Percentiles rank a stretch among this genome's conserved stretches.
Evolutionary conservation across 2,329 filamentous ascomycete genomes (phyloP).

Genomic region (Ascochyta viciae-villosae): DNA sequence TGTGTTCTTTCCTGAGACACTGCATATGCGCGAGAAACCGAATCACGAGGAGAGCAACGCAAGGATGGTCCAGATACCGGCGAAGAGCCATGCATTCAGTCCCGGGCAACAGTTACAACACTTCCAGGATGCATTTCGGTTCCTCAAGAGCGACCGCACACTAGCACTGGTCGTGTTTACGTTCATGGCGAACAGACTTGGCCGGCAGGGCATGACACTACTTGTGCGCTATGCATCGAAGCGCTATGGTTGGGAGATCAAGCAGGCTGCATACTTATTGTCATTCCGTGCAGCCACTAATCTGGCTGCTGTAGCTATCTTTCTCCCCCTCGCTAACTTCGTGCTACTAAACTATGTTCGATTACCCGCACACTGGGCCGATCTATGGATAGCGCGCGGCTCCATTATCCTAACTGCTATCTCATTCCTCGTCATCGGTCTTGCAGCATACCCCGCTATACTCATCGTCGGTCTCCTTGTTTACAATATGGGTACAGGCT

Average conservation of each 20-base stretch:
- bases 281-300: slow-evolving; percentile 58
- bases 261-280: slow-evolving; percentile 50
- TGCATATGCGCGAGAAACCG: slow-evolving; percentile 44
- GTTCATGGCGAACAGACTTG: slow-evolving; percentile 58
- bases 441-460: slow-evolving; percentile 52
- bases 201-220: slow-evolving; percentile 56
- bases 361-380: slow-evolving; percentile 51
- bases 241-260: slow-evolving; percentile 58
- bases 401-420: slow-evolving; percentile 55
- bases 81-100: slow-evolving; percentile 26
- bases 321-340: slow-evolving; percentile 53
- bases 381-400: slow-evolving; percentile 55
- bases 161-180: slow-evolving; percentile 53
- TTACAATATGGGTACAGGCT: slow-evolving; percentile 58
- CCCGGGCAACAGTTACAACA: slow-evolving; percentile 41
- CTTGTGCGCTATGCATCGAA: slow-evolving; percentile 61
- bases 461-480: slow-evolving; percentile 55
- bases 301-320: slow-evolving; percentile 55
- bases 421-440: slow-evolving; percentile 55
- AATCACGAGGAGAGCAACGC: slow-evolving; percentile 29
- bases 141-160: slow-evolving; percentile 51
- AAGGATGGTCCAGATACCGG: slow-evolving; percentile 15
- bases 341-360: slow-evolving; percentile 48
- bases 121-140: slow-evolving; percentile 49
- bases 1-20: slow-evolving; percentile 43